These are phyloP conservation scores for Talaromyces rugulosus DNA, from an alignment of 2,329 filamentous ascomycete genomes.

Conservation along the genomic window DNA sequence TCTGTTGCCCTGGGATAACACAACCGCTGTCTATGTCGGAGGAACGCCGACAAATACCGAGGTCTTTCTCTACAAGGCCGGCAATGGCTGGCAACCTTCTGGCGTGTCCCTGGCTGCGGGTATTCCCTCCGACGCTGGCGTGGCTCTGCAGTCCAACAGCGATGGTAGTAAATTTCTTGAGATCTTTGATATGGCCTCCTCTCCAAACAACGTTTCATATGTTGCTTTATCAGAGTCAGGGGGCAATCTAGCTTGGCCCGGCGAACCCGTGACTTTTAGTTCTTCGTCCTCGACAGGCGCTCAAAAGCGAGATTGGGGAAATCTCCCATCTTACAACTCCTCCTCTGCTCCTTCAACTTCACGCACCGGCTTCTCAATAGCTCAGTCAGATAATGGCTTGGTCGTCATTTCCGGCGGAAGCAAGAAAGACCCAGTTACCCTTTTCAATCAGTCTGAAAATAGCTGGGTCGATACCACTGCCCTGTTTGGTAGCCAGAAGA, in stretches of 20 bases:
- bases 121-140: constrained; percentile 58
- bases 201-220: constrained; percentile 71
- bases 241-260: constrained; percentile 49
- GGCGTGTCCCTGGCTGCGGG: constrained; percentile 60
- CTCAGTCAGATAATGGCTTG: constrained; percentile 60
- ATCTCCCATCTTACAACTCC: constrained; percentile 77
- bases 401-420: constrained; percentile 78
- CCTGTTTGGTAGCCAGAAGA: constrained; percentile 50
- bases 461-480: constrained; percentile 70
- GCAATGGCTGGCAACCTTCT: constrained; percentile 63
- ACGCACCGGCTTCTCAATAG: constrained; percentile 67
- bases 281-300: constrained; percentile 25
- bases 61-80: constrained; percentile 67
- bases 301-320: constrained; percentile 50
- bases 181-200: constrained; percentile 68
- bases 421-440: constrained; percentile 60
- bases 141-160: constrained; percentile 62
- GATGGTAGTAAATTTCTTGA: constrained; percentile 77
- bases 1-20: constrained; percentile 68
- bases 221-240: constrained; percentile 61
- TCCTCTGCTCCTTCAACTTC: constrained; percentile 63
- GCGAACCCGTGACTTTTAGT: constrained; percentile 44
- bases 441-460: constrained; percentile 75
- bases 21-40: constrained; percentile 69
- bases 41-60: constrained; percentile 62